phyloP scores from a whole-genome alignment of 2,329 filamentous ascomycete species.

The Fonsecaea nubica region DNA sequence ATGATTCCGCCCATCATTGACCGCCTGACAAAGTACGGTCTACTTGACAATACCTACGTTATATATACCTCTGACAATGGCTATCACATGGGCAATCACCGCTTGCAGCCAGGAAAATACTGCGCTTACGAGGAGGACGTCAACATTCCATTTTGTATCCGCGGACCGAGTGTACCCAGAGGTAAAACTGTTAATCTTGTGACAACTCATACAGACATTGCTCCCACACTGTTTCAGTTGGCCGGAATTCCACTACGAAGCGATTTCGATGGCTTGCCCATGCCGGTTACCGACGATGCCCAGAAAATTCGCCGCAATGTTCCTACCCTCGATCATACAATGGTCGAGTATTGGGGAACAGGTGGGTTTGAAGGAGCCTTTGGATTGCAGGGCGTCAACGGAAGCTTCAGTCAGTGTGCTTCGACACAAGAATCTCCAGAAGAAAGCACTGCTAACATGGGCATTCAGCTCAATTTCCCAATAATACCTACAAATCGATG shows the following conservation, averaged over 20 bases:
- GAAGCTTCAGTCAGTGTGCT: slow-evolving; percentile 4
- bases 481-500: slow-evolving; percentile 50
- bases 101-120: slow-evolving; percentile 64
- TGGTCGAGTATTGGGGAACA: slow-evolving; percentile 64
- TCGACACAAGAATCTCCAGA: background rate
- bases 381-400: slow-evolving; percentile 14
- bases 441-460: background rate
- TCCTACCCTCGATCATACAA: slow-evolving; percentile 59
- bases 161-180: slow-evolving; percentile 62
- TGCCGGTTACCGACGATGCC: slow-evolving; percentile 47
- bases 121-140: slow-evolving; percentile 67
- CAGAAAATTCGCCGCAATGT: slow-evolving; percentile 1
- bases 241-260: slow-evolving; percentile 43
- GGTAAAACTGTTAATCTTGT: slow-evolving; percentile 54
- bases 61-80: slow-evolving; percentile 68
- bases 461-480: slow-evolving; percentile 8
- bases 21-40: slow-evolving; percentile 50
- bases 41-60: slow-evolving; percentile 62
- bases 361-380: slow-evolving; percentile 44
- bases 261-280: slow-evolving; percentile 65
- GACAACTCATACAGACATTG: slow-evolving; percentile 69
- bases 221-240: slow-evolving; percentile 62
- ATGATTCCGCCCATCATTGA: slow-evolving; percentile 56
- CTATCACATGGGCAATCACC: slow-evolving; percentile 66
- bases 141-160: slow-evolving; percentile 64